A percentile compares a stretch with the other conserved stretches of the same genome.
These are phyloP conservation scores for Hanseniaspora lindneri DNA, from an alignment of 805 yeast species.

Conservation along the genomic window DNA sequence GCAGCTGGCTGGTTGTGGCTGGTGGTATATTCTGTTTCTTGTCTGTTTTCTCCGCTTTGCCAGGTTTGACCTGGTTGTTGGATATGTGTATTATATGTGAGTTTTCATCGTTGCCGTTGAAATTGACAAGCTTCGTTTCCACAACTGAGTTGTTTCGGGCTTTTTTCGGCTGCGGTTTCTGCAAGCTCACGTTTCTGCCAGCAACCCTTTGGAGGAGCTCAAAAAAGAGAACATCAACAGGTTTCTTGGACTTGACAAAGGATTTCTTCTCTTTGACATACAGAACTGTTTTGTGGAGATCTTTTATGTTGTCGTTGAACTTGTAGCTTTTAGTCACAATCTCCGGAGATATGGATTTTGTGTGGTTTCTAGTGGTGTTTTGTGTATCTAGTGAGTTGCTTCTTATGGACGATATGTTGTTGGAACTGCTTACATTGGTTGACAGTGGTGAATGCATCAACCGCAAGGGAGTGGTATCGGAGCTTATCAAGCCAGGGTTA, in stretches of 20 bases:
- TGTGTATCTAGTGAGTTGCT: neutral
- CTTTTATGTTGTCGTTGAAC: constrained; percentile 9
- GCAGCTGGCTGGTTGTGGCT: neutral
- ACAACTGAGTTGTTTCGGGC: neutral
- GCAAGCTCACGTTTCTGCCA: neutral
- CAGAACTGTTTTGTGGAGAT: constrained; percentile 9
- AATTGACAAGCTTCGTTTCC: neutral
- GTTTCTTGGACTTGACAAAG: constrained; percentile 4
- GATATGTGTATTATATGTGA: constrained; percentile 10
- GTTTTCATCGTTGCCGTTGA: constrained; percentile 9
- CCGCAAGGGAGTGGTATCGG: neutral
- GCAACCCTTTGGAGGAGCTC: constrained; percentile 7
- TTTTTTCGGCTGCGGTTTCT: neutral
- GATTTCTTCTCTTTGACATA: constrained; percentile 11
- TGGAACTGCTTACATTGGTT: neutral
- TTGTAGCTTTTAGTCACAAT: constrained; percentile 6
- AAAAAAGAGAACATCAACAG: constrained; percentile 6
- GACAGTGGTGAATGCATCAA: neutral
- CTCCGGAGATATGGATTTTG: neutral
- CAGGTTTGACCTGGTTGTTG: neutral
- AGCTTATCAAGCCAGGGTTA: neutral
- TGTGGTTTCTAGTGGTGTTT: neutral
- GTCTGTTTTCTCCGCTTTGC: no score
- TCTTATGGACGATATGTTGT: neutral
- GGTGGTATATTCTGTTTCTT: no score